Evolutionary conservation across 2,329 filamentous ascomycete species (phyloP).

Genomic region (Zopfia rhizophila): DNA sequence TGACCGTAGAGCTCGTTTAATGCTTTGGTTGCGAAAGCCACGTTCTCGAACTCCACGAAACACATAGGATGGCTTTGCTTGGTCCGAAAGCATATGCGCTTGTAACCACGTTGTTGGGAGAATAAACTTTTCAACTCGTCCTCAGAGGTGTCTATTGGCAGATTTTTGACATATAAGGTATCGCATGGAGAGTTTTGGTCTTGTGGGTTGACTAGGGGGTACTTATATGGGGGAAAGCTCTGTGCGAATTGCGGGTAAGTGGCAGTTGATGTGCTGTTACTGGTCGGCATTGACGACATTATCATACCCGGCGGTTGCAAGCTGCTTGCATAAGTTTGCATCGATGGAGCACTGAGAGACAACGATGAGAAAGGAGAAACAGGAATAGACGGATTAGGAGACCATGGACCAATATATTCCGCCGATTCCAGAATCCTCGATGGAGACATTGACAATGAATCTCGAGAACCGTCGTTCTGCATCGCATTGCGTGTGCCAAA

Average conservation of each 20-base stretch:
- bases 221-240: neutral
- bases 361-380: too few relatives aligned
- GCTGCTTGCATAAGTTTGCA: constrained; percentile 69
- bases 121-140: constrained; percentile 91
- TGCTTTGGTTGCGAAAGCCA: constrained; percentile 84
- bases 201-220: neutral
- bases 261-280: neutral
- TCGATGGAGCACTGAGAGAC: neutral
- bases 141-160: constrained; percentile 85
- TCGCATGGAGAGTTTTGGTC: constrained; percentile 49
- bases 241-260: neutral
- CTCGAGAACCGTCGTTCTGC: too few relatives aligned
- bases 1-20: constrained; percentile 84
- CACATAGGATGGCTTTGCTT: constrained; percentile 94
- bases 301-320: too few relatives aligned
- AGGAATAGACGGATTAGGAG: too few relatives aligned
- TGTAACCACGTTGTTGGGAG: constrained; percentile 88
- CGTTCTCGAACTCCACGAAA: constrained; percentile 92
- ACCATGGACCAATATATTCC: too few relatives aligned
- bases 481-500: too few relatives aligned
- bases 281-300: too few relatives aligned
- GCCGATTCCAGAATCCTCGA: too few relatives aligned
- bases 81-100: constrained; percentile 85
- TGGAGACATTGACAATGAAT: too few relatives aligned
- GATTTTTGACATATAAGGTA: constrained; percentile 91